These are phyloP conservation scores for Rhizopogon roseolus DNA, from an alignment of 768 basidiomycete species.

Conservation along the genomic window DNA sequence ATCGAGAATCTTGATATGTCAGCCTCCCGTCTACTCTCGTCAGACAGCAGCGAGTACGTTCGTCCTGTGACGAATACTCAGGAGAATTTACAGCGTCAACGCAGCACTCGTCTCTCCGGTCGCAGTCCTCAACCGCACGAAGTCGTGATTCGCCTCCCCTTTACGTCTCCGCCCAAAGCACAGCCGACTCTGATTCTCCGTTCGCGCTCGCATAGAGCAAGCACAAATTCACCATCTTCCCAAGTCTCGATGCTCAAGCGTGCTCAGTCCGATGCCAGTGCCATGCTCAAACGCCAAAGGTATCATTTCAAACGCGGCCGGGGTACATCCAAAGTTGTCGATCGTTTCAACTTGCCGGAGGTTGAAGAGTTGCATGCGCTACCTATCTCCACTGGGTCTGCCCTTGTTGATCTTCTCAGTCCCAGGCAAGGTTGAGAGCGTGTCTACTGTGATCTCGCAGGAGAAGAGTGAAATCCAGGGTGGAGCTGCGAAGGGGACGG, in stretches of 20 bases:
- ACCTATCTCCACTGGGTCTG: not conserved
- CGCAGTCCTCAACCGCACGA: slow-evolving; percentile 6
- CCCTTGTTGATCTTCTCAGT: not conserved
- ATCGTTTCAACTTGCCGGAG: not conserved
- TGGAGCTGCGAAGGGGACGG: not conserved
- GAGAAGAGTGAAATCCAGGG: not conserved
- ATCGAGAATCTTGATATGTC: too few species aligned
- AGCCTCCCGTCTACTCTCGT: too few species aligned
- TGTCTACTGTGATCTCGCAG: not conserved
- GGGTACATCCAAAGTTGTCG: not conserved
- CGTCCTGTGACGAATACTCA: not conserved
- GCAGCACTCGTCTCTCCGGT: slow-evolving; percentile 18
- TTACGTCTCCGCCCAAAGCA: slow-evolving; percentile 13
- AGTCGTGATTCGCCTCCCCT: slow-evolving; percentile 18
- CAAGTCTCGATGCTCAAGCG: not conserved
- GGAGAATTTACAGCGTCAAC: slow-evolving; percentile 9
- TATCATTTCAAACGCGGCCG: not conserved
- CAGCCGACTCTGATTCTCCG: slow-evolving; percentile 18
- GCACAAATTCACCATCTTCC: not conserved
- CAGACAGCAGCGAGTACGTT: too few species aligned
- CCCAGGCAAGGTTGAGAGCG: not conserved
- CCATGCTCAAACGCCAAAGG: not conserved
- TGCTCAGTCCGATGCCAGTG: not conserved
- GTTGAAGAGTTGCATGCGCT: not conserved
- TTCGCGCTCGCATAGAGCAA: slow-evolving; percentile 16